Base-by-base conservation (phyloP, 2,329 filamentous ascomycete species). In the Sporothrix schenckii region DNA sequence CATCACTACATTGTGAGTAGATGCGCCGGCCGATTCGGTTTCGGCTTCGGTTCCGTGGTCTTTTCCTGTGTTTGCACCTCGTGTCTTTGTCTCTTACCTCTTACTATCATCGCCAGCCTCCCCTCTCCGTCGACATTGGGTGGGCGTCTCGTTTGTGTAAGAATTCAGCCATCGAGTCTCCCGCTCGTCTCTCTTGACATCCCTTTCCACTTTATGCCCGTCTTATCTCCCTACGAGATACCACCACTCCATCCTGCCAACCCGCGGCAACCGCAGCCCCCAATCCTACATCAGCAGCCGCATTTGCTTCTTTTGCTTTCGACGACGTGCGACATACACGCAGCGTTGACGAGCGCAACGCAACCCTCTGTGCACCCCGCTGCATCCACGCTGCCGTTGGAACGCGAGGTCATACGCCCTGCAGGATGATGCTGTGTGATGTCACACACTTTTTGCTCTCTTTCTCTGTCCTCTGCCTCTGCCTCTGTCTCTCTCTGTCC, bases 381-480 rank as follows among this genome's bases (percentile, higher is more conserved):
- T 47, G 44, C 44, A 47, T 16, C 11, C 34, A 60, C 19, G 41
- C 54, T n/a, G 27, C 30, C 41, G 30, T 19, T 19, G 30, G 3
- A 30, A 54, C 2, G 56, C 24, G 56, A 60, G 56, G 56, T 61
- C 44, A 39, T n/a, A 44, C 56, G 41, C 56, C 21, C 56, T 61
- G 34, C 34, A 61, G 34, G 56, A n/a, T 24, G 24, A 61, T 61
- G 56, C 56, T 44, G 34, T 11, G 56, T 61, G 56, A 61, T 61
- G 56, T 61, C 56, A 61, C 56, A 44, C 34, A 61, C n/a, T 61
- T 21, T 16, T 4, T n/a, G 27, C n/a, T 21, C 34, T 39, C 52
- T 16, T 54, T 24, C 6, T 30, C 30, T n/a, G n/a, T 16, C 11
- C 44, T 30, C 30, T n/a, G n/a, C n/a, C n/a, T n/a, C n/a, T n/a